Conservation (phyloP, 345 rosid genomes). For the Murraya paniculata region DNA sequence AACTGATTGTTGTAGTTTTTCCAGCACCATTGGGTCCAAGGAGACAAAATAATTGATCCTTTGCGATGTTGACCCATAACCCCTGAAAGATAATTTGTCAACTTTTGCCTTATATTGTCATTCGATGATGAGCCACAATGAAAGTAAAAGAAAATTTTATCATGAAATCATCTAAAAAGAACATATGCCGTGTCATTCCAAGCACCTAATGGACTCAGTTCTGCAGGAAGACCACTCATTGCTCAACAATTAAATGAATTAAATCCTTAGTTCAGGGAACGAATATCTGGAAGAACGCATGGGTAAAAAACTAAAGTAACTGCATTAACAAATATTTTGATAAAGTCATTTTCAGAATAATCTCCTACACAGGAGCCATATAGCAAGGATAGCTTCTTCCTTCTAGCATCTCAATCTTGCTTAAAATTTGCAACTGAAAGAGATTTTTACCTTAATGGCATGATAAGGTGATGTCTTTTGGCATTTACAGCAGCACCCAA, state of each 20-base stretch:
- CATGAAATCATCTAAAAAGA: background rate
- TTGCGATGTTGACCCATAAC: conserved; percentile 76
- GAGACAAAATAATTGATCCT: conserved; percentile 87
- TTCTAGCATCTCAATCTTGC: background rate
- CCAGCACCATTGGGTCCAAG: conserved; percentile 98
- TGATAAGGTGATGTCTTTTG: conserved; percentile 78
- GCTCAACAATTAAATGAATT: background rate
- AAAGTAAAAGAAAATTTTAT: background rate
- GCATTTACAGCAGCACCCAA: conserved; percentile 67
- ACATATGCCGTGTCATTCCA: background rate
- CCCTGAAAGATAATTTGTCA: conserved; percentile 45
- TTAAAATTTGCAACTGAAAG: background rate
- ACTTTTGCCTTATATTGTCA: conserved; percentile 4
- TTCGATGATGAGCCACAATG: background rate
- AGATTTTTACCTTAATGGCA: conserved; percentile 64
- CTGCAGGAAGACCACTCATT: background rate
- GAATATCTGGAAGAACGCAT: background rate
- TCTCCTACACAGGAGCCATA: background rate
- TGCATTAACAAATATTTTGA: background rate
- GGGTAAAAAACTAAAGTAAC: background rate
- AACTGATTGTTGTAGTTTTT: conserved; percentile 83
- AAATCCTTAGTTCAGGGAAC: background rate
- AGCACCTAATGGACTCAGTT: conserved; percentile 6
- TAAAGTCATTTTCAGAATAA: background rate
- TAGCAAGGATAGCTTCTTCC: background rate